Evolutionary conservation across 1,284 basidiomycete species (phyloP), one percentile per base, ranked within the genome.

Genomic region (Trametes hirsuta): DNA sequence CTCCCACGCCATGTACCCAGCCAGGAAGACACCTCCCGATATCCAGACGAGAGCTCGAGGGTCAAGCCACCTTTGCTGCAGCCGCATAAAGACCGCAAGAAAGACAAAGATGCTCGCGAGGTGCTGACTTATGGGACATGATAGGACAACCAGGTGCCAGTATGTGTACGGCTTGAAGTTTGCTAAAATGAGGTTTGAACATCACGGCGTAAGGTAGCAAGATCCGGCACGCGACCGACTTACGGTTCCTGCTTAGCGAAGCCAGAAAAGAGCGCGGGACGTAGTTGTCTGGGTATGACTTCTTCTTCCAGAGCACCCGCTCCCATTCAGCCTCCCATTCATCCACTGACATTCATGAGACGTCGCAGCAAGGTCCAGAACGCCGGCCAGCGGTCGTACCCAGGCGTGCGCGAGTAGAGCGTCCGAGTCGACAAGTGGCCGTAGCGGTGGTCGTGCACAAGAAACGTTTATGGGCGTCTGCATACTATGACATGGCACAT

Each of bases 51-150:
- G 78, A 35, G 85, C 76, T 52, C 85, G 85, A 45, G 94, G 86
- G 67, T 90, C 86, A 46, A 95, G 76, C 12, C 76, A 71, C 21
- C 80, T 80, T 66, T 85, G 82, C 62, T 88, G 84, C 21, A 97
- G 81, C 50, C 82, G 82, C 49, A 88, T 82, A 74, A 97, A 97
- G 62, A 93, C 81, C 21, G 86, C 84, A 30, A 97, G 77, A 75
- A 97, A 96, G 48, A 93, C 77, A 69, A 92, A 89, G 59, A 95
- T 89, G 34, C 87, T 85, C 1, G 87, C 85, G 22, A 95, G 75
- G 70, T 95, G 93, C 70, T 97, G 93, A n/a, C 89, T 90, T 60
- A 97, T 85, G 2, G 93, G 84, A 54, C 88, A 88, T 15, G 91
- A 86, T 4, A 89, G 81, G 48, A 87, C 70, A 11, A 95, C 83